Evolutionary conservation across 345 rosid species (phyloP).

Genomic region (Aethionema arabicum): DNA sequence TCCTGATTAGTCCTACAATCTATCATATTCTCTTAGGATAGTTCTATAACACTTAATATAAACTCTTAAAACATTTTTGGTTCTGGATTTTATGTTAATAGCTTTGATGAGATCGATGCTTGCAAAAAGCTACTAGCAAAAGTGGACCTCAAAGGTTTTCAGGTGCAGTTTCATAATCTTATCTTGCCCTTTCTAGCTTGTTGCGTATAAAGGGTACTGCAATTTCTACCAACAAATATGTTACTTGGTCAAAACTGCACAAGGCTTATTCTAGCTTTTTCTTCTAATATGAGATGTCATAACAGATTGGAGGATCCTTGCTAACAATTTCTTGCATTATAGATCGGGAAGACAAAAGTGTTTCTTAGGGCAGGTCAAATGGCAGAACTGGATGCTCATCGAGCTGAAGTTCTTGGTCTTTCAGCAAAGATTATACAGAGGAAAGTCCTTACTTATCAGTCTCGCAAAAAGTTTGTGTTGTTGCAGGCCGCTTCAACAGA

Average conservation of each 20-base stretch:
- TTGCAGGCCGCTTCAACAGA: slow-evolving; percentile 58
- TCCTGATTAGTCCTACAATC: slow-evolving; percentile 13
- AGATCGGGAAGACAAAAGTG: slow-evolving; percentile 93
- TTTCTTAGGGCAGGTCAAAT: slow-evolving; percentile 98
- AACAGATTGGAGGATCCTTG: not conserved
- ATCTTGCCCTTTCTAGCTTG: not conserved
- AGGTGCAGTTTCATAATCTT: slow-evolving; percentile 46
- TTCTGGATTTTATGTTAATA: slow-evolving; percentile 35
- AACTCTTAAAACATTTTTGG: slow-evolving; percentile 9
- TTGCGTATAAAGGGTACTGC: slow-evolving; percentile 5
- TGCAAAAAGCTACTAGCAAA: slow-evolving; percentile 82
- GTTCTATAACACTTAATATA: not conserved
- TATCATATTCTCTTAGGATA: slow-evolving; percentile 20
- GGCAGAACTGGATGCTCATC: slow-evolving; percentile 89
- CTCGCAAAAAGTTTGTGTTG: slow-evolving; percentile 54
- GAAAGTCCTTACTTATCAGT: slow-evolving; percentile 61
- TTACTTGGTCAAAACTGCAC: slow-evolving; percentile 12
- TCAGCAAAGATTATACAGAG: slow-evolving; percentile 85
- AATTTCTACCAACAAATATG: not conserved
- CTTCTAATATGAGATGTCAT: slow-evolving; percentile 7
- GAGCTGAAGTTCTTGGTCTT: slow-evolving; percentile 76
- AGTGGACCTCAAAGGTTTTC: slow-evolving; percentile 77
- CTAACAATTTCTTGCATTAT: slow-evolving; percentile 29
- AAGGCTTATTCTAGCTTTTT: slow-evolving; percentile 5
- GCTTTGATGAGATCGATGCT: slow-evolving; percentile 68